Percentiles rank a stretch among this genome's conserved stretches.
Evolutionary conservation across 1,284 basidiomycete species (phyloP).

Genomic region (Cryptococcus sp.): DNA sequence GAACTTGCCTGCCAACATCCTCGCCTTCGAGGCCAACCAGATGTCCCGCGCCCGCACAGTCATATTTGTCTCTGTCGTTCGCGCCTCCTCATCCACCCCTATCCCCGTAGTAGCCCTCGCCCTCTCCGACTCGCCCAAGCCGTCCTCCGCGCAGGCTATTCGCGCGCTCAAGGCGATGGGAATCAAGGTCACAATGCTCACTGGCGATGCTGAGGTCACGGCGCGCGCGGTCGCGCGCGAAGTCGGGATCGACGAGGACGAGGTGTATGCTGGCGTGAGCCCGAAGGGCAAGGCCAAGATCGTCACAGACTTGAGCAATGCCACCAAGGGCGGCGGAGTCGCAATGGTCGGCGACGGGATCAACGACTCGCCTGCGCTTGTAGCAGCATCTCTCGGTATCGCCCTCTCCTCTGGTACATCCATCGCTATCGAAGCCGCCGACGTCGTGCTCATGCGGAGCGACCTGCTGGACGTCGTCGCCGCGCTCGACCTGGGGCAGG

Average conservation of each 20-base stretch:
- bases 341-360: conserved; percentile 99
- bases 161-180: conserved; percentile 77
- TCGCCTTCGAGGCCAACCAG: conserved; percentile 65
- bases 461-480: conserved; percentile 96
- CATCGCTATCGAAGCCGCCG: conserved; percentile 95
- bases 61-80: conserved; percentile 69
- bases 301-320: conserved; percentile 68
- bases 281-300: conserved; percentile 87
- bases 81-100: conserved; percentile 37
- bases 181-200: conserved; percentile 84
- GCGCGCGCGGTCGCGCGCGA: conserved; percentile 80
- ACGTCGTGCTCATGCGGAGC: conserved; percentile 94
- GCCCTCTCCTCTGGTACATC: conserved; percentile 93
- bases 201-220: conserved; percentile 78
- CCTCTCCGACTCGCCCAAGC: conserved; percentile 77
- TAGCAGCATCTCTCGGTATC: conserved; percentile 91
- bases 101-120: conserved; percentile 68
- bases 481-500: conserved; percentile 81
- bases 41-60: conserved; percentile 71
- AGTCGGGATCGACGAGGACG: conserved; percentile 73
- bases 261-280: conserved; percentile 83
- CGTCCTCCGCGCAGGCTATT: conserved; percentile 75
- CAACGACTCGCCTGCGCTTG: conserved; percentile 96
- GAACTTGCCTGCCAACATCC: conserved; percentile 58
- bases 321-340: conserved; percentile 64